Conservation (phyloP, 257 asterid genomes). For the Knoxia roxburghii region DNA sequence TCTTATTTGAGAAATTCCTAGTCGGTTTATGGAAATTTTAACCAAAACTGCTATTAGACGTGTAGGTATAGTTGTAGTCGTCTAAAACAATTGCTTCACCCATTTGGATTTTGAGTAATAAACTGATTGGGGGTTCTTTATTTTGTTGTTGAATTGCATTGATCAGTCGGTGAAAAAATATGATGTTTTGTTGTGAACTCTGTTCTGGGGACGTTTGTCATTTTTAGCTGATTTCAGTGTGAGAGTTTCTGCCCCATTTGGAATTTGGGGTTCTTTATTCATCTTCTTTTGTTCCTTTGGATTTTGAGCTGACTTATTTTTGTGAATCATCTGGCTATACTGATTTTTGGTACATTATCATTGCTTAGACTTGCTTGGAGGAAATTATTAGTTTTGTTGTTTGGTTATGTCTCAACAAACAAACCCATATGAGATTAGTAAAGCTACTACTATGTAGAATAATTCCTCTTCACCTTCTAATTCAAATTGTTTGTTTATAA, state of each 20-base stretch:
- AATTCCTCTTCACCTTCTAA: background rate
- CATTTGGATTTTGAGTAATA: background rate
- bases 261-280: background rate
- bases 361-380: background rate
- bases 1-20: conserved; percentile 3
- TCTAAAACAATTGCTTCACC: too few species aligned
- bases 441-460: too few species aligned
- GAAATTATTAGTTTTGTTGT: too few species aligned
- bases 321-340: background rate
- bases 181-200: background rate
- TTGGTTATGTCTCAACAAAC: too few species aligned
- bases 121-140: background rate
- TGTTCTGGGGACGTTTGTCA: background rate
- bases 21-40: conserved; percentile 2
- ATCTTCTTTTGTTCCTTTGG: background rate
- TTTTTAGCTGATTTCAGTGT: background rate
- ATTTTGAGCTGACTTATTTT: background rate
- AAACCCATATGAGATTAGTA: background rate
- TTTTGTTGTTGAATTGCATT: background rate
- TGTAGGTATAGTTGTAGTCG: background rate
- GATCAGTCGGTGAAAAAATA: background rate
- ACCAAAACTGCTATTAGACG: too few species aligned
- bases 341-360: background rate
- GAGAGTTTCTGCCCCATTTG: background rate
- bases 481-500: too few species aligned